These are phyloP conservation scores for Nemania sp. DNA, from an alignment of 2,329 filamentous ascomycete species.

Conservation along the genomic window DNA sequence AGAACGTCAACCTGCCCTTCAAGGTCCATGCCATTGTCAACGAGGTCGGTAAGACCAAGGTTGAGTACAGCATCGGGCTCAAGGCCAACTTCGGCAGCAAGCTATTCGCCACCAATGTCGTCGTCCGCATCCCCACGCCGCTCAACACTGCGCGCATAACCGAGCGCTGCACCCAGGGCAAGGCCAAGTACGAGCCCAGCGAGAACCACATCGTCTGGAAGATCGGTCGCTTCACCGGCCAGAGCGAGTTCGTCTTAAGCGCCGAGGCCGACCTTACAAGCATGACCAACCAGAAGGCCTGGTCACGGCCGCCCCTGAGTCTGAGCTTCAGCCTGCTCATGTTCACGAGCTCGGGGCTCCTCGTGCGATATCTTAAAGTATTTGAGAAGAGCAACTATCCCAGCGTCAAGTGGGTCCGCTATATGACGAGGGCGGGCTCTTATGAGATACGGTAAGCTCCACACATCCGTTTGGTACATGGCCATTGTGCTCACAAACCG, in stretches of 20 bases:
- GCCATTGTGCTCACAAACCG: not conserved
- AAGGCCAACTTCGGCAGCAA: constrained; percentile 96
- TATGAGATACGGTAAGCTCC: constrained; percentile 83
- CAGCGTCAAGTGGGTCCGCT: constrained; percentile 98
- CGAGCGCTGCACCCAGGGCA: constrained; percentile 91
- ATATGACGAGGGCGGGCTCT: constrained; percentile 97
- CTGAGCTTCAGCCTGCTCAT: constrained; percentile 93
- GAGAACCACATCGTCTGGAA: constrained; percentile 99
- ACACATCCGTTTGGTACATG: not conserved
- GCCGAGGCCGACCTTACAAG: constrained; percentile 91
- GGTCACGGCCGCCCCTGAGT: constrained; percentile 90
- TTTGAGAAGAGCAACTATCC: constrained; percentile 99
- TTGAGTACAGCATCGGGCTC: constrained; percentile 97
- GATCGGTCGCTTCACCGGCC: constrained; percentile 97
- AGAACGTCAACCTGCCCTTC: constrained; percentile 98
- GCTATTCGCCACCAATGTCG: constrained; percentile 94
- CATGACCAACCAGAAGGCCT: constrained; percentile 98
- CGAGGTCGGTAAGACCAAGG: constrained; percentile 93
- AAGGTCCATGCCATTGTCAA: constrained; percentile 99
- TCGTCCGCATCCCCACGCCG: constrained; percentile 91
- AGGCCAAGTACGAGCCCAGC: constrained; percentile 97
- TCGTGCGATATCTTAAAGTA: constrained; percentile 95
- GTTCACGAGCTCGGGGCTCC: constrained; percentile 92
- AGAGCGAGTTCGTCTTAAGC: constrained; percentile 92
- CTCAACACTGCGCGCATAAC: constrained; percentile 94